Evolutionary conservation across 805 yeast genomes (phyloP).

Genomic region (Candida xyloterini): DNA sequence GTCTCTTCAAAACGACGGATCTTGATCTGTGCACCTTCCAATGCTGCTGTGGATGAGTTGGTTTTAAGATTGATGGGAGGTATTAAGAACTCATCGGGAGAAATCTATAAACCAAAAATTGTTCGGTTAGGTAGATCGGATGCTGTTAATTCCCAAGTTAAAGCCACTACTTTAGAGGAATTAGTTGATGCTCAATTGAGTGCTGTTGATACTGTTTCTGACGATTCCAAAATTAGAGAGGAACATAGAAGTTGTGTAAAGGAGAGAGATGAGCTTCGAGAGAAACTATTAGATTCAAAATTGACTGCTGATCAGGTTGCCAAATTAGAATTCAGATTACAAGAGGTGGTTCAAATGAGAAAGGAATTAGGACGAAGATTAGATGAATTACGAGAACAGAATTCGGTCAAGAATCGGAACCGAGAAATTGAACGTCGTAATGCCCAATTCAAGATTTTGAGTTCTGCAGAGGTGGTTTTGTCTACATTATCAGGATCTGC

Average conservation of each 20-base stretch:
- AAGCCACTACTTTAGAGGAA: constrained; percentile 82
- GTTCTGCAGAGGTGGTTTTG: constrained; percentile 80
- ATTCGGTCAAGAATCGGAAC: constrained; percentile 64
- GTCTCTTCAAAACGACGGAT: constrained; percentile 47
- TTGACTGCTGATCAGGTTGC: constrained; percentile 43
- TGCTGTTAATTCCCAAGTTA: constrained; percentile 77
- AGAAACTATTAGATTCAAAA: constrained; percentile 27
- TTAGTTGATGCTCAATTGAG: constrained; percentile 64
- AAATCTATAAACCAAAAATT: constrained; percentile 54
- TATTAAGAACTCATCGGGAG: constrained; percentile 54
- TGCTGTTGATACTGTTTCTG: constrained; percentile 31
- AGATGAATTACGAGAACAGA: constrained; percentile 76
- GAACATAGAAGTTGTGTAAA: constrained; percentile 50
- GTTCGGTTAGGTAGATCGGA: constrained; percentile 91
- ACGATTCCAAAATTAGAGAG: constrained; percentile 48
- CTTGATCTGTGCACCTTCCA: constrained; percentile 94
- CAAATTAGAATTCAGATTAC: constrained; percentile 46
- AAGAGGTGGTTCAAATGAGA: constrained; percentile 57
- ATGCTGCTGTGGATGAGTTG: constrained; percentile 97
- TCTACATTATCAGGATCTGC: constrained; percentile 94
- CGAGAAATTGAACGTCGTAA: constrained; percentile 76
- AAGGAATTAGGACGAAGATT: constrained; percentile 68
- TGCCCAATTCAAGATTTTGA: constrained; percentile 67
- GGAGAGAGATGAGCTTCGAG: constrained; percentile 56
- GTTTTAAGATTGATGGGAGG: constrained; percentile 79